Evolutionary conservation across 2,329 filamentous ascomycete genomes (phyloP).

Genomic region (Fusarium nisikadoi): DNA sequence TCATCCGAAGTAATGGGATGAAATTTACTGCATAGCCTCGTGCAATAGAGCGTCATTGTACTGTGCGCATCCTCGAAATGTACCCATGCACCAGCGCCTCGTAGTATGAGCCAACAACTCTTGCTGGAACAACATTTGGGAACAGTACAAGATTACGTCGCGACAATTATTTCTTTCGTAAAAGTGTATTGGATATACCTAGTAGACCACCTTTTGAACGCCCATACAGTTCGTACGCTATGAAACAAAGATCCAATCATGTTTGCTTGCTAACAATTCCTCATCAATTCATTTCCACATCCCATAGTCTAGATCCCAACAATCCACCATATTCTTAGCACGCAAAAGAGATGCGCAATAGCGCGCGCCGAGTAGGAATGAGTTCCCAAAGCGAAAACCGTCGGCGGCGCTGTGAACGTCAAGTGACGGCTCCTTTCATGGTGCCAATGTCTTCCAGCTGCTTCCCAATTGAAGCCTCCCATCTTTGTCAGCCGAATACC

Average conservation of each 20-base stretch:
- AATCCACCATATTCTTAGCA: not conserved
- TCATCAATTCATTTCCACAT: conserved; percentile 26
- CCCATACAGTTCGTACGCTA: conserved; percentile 1
- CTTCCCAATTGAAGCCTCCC: not conserved
- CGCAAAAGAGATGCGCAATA: not conserved
- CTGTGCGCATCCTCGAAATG: not conserved
- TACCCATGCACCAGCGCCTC: not conserved
- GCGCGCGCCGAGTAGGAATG: too few relatives aligned
- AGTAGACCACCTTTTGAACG: not conserved
- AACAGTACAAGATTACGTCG: not conserved
- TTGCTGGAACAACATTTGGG: not conserved
- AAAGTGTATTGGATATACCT: conserved; percentile 3
- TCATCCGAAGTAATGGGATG: not conserved
- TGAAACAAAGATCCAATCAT: not conserved
- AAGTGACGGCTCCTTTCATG: not conserved
- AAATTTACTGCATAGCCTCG: not conserved
- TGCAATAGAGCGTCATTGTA: not conserved
- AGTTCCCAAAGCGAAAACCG: not conserved
- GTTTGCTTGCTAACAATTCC: not conserved
- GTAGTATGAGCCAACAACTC: not conserved
- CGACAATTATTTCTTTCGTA: not conserved
- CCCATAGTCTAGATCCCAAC: not conserved
- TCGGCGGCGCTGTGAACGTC: not conserved
- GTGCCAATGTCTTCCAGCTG: not conserved
- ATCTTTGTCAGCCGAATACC: not conserved